Evolutionary conservation across 352 stramenopile species (phyloP), one percentile per base, ranked within the genome.

Genomic region (Phytophthora nicotianae): DNA sequence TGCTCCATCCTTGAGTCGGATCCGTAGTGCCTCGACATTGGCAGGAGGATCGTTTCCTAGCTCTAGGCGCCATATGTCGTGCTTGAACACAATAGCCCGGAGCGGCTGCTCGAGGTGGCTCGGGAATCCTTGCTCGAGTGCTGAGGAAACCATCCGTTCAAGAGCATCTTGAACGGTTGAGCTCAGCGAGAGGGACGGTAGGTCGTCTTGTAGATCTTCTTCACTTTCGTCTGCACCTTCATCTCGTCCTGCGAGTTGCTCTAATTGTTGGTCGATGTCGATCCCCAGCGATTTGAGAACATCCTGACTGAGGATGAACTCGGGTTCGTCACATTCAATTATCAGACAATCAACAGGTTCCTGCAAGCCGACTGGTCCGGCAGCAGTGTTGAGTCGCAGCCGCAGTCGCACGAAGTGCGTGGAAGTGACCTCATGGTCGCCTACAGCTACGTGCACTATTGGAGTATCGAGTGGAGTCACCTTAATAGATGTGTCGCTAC

Each of bases 361-460:
- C 4, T 45, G 38, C 1, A 45, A 8, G 2, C 5, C 38, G 4
- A 45, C 38, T 0, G 38, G 38, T 8, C 38, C n/a, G 8, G 1
- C 38, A 5, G 16, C 38, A 3, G 16, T 45, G 24, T 24, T 24
- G 4, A 48, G 11, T 24, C 11, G 23, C 16, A 57, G 13, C 5
- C 23, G 35, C 2, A 48, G 37, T 1, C 24, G 7, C 6, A 52
- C 26, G 10, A 5, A 23, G 24, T 3, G 5, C 11, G 26, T n/a
- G 10, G 6, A 52, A 3, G 26, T 41, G 10, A 24, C 37, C 13
- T 48, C 35, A 38, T 48, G 16, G n/a, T 57, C 50, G 24, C 50
- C 23, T 16, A 48, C 21, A 4, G 50, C 16, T 11, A n/a, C n/a
- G n/a, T 29, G 17, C 7, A 48, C 37, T 4, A 57, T 46, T 7